These are phyloP conservation scores for Eimeria zaria DNA, from an alignment of 169 alveolate species.

Conservation along the genomic window DNA sequence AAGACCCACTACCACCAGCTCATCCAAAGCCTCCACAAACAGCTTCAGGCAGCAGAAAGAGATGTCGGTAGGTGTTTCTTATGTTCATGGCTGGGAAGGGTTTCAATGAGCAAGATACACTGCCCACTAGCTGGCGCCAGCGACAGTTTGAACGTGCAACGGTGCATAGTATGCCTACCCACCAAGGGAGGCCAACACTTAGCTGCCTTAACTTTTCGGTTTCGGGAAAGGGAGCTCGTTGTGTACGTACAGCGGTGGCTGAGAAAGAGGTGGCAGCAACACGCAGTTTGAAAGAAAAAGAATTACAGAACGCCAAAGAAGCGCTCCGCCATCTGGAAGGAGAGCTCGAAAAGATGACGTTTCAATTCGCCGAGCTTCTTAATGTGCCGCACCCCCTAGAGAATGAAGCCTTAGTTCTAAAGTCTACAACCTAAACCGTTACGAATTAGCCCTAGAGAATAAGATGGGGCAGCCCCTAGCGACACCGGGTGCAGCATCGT, in stretches of 20 bases:
- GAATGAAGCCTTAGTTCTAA: background rate
- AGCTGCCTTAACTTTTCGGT: background rate
- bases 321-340: conserved; percentile 31
- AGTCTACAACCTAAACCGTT: background rate
- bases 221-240: background rate
- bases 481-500: background rate
- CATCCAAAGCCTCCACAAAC: conserved; percentile 37
- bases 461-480: background rate
- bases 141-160: background rate
- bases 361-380: conserved; percentile 48
- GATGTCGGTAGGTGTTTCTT: conserved; percentile 10
- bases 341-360: conserved; percentile 46
- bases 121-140: background rate
- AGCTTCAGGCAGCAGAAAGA: conserved; percentile 56
- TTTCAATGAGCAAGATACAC: background rate
- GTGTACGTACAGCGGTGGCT: conserved; percentile 16
- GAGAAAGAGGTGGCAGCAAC: conserved; percentile 39
- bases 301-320: conserved; percentile 37
- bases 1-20: conserved; percentile 37
- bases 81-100: background rate
- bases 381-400: conserved; percentile 19
- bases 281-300: conserved; percentile 33
- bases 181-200: background rate
- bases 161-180: background rate
- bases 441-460: background rate